A percentile compares a stretch with the other conserved stretches of the same genome.
Conservation (phyloP, 805 yeast species). For the Kurtzmaniella cleridarum region DNA sequence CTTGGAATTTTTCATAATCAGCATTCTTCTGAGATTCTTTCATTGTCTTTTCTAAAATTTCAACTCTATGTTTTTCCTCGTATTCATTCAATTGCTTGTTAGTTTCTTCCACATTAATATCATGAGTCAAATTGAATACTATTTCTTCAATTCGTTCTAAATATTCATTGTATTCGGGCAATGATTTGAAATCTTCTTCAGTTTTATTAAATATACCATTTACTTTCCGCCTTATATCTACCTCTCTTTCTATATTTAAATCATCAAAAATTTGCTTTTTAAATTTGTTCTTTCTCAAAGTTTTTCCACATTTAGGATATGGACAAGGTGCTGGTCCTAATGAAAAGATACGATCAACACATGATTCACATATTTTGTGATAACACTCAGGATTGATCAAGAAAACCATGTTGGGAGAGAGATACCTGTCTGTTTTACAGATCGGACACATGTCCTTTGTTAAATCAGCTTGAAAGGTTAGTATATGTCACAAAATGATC, state of each 20-base stretch:
- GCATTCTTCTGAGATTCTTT: conserved; percentile 55
- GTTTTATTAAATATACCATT: conserved; percentile 74
- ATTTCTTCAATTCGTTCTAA: conserved; percentile 80
- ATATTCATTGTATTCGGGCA: conserved; percentile 66
- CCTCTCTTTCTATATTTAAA: conserved; percentile 82
- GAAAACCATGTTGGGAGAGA: conserved; percentile 89
- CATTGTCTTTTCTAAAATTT: conserved; percentile 71
- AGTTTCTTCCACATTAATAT: conserved; percentile 62
- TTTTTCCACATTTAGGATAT: conserved; percentile 83
- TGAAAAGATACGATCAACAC: conserved; percentile 92
- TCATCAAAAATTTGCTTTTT: conserved; percentile 93
- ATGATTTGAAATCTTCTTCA: conserved; percentile 59
- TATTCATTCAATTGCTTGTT: conserved; percentile 62
- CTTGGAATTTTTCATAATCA: conserved; percentile 67
- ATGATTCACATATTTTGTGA: conserved; percentile 94
- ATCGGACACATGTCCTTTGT: conserved; percentile 89
- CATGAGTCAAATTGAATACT: conserved; percentile 69
- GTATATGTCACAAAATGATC: background rate
- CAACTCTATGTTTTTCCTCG: conserved; percentile 67
- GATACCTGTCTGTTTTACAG: conserved; percentile 90
- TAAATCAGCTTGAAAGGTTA: conserved; percentile 35
- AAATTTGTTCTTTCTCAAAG: conserved; percentile 80
- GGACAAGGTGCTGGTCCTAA: conserved; percentile 98
- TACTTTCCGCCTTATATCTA: conserved; percentile 81
- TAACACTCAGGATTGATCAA: conserved; percentile 96